Percentiles rank a stretch among this genome's conserved stretches.
These are phyloP conservation scores for Psilocybe mexicana DNA, from an alignment of 1,284 basidiomycete species.

Conservation along the genomic window DNA sequence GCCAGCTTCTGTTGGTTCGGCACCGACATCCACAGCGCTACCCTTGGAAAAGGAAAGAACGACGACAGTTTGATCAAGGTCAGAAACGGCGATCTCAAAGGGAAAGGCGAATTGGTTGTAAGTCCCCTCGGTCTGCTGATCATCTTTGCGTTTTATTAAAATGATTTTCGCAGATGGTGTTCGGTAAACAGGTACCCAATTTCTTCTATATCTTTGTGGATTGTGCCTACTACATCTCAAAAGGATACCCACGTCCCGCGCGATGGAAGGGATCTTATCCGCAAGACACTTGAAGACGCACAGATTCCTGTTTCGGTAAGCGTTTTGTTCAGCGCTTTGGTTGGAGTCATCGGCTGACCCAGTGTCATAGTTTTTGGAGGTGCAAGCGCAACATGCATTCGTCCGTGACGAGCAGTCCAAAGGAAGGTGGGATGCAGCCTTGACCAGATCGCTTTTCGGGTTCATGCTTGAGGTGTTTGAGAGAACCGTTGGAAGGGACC, in stretches of 20 bases:
- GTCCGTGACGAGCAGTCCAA: constrained; percentile 90
- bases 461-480: constrained; percentile 95
- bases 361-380: constrained; percentile 76
- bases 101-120: constrained; percentile 83
- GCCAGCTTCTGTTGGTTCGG: constrained; percentile 91
- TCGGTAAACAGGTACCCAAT: constrained; percentile 78
- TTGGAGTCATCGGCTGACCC: constrained; percentile 1
- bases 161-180: constrained; percentile 71
- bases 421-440: constrained; percentile 90
- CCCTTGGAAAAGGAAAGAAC: constrained; percentile 81
- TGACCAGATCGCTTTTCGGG: constrained; percentile 77
- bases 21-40: constrained; percentile 85
- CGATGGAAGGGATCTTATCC: constrained; percentile 79
- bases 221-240: background rate
- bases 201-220: background rate
- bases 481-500: constrained; percentile 78
- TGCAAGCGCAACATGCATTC: constrained; percentile 94
- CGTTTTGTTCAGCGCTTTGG: background rate
- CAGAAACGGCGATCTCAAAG: constrained; percentile 70
- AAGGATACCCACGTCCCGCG: constrained; percentile 90
- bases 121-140: constrained; percentile 25
- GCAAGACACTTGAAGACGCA: constrained; percentile 79
- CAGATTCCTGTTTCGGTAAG: constrained; percentile 68
- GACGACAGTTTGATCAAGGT: constrained; percentile 79
- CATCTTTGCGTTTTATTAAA: background rate